Evolutionary conservation across 305 asterid genomes (phyloP).

Genomic region (Solanum hybrid): DNA sequence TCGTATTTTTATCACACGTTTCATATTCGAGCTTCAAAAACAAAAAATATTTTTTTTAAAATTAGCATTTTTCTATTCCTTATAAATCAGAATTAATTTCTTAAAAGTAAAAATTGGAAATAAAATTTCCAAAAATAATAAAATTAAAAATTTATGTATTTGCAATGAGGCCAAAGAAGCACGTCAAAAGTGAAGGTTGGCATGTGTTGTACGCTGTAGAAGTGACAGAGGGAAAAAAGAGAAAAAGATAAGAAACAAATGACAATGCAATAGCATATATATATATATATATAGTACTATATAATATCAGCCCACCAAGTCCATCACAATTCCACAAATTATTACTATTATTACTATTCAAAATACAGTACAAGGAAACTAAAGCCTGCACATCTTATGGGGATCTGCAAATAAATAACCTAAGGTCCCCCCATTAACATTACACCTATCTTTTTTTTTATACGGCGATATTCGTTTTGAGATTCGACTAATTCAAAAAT

Average conservation of each 20-base stretch:
- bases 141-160: background rate
- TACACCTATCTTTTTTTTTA: background rate
- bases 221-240: background rate
- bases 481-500: background rate
- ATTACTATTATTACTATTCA: conserved; percentile 2
- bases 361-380: conserved; percentile 4
- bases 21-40: background rate
- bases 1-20: background rate
- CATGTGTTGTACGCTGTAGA: conserved; percentile 3
- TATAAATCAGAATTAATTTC: background rate
- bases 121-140: background rate
- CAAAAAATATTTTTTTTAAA: background rate
- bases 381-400: conserved; percentile 9
- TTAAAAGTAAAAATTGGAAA: background rate
- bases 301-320: background rate
- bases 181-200: background rate
- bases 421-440: background rate
- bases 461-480: rapidly evolving
- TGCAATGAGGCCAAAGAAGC: background rate
- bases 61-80: background rate
- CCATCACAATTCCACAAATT: background rate
- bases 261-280: background rate
- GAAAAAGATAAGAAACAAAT: background rate
- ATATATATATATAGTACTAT: background rate
- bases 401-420: conserved; percentile 2